phyloP scores from a whole-genome alignment of 306 rosid genomes.

The Hippophae tibetana region DNA sequence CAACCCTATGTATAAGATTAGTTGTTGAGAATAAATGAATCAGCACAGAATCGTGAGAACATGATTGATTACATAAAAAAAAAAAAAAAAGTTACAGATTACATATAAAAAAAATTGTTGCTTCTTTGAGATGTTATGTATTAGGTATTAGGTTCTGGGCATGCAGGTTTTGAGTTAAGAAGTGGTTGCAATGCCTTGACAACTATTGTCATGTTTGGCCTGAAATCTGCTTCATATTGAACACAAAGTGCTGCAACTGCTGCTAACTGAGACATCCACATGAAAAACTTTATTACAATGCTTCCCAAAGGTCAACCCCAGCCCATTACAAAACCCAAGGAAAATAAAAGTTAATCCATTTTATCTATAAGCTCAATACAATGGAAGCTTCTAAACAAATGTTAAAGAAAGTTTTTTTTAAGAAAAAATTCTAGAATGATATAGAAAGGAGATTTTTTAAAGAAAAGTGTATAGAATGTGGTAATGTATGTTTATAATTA shows the following conservation, averaged over 20 bases:
- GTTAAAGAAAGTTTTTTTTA: too few relatives aligned
- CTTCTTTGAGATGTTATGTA: background rate
- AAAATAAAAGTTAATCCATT: too few relatives aligned
- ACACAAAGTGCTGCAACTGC: conserved; percentile 99
- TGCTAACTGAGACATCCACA: conserved; percentile 55
- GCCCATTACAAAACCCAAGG: background rate
- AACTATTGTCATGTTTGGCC: conserved; percentile 97
- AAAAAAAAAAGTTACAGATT: conserved; percentile 1
- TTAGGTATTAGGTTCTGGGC: conserved; percentile 50
- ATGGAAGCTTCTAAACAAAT: too few relatives aligned
- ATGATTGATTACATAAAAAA: background rate
- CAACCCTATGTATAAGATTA: background rate
- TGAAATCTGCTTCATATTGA: conserved; percentile 93
- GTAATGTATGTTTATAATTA: too few relatives aligned
- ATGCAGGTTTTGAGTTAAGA: conserved; percentile 74
- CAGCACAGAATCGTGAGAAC: background rate
- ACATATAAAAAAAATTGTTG: background rate
- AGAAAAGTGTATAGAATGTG: too few relatives aligned
- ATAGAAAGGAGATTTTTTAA: too few relatives aligned
- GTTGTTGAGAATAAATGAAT: background rate
- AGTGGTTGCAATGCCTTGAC: conserved; percentile 97
- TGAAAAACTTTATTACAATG: background rate
- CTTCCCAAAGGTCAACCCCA: background rate
- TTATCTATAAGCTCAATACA: too few relatives aligned
- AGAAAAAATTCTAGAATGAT: too few relatives aligned